Conservation (phyloP, 2,329 filamentous ascomycete genomes). For the Beauveria sp. region DNA sequence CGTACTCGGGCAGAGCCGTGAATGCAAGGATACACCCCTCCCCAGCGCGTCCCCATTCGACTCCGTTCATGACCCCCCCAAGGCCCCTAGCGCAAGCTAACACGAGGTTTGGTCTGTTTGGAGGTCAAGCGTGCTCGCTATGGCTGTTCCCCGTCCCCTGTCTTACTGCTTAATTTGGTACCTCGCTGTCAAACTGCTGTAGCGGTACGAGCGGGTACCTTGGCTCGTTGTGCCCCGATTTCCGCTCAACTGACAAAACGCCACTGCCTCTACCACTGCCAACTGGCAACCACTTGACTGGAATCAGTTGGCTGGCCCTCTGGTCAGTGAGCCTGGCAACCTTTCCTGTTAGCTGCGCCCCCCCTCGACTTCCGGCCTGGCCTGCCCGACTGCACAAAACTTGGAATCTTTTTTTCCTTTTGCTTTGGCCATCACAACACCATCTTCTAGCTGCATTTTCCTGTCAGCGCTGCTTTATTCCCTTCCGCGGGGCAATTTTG, state of each 20-base stretch:
- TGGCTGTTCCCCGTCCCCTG: neutral
- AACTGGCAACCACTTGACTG: neutral
- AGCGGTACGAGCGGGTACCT: neutral
- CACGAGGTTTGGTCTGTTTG: neutral
- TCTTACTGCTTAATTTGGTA: slow-evolving; percentile 7
- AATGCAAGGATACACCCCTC: neutral
- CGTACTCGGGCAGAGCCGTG: slow-evolving; percentile 5
- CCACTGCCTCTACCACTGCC: neutral
- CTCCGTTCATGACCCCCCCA: neutral
- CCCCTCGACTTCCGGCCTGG: neutral
- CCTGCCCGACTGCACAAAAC: neutral
- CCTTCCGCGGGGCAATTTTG: slow-evolving; percentile 5
- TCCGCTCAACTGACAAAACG: neutral
- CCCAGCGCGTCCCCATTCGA: neutral
- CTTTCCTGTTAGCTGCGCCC: neutral
- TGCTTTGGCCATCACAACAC: slow-evolving; percentile 3
- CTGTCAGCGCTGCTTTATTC: slow-evolving; percentile 2
- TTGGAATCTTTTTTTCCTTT: slow-evolving; percentile 1
- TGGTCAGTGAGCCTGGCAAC: neutral
- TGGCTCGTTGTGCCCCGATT: neutral
- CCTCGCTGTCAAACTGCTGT: neutral
- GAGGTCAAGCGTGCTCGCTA: too few relatives aligned
- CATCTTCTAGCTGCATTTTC: neutral
- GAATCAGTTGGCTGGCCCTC: too few relatives aligned
- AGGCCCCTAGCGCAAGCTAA: slow-evolving; percentile 1